Percentiles rank a stretch among this genome's conserved stretches.
Conservation (phyloP, 179 eudicot genomes). For the Camellia oleifera region DNA sequence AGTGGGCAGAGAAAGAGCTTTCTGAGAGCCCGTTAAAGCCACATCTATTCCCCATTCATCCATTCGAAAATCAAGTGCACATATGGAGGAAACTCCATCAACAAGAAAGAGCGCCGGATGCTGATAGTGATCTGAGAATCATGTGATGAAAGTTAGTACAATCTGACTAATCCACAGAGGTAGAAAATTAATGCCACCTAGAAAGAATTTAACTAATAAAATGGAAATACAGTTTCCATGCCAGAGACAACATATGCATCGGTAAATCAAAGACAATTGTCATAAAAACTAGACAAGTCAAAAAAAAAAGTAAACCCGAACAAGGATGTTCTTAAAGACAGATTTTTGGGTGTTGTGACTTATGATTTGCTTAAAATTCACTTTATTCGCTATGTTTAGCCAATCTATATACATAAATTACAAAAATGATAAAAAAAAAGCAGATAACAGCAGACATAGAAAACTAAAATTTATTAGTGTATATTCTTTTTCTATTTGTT, state of each 20-base stretch:
- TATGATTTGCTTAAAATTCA: background rate
- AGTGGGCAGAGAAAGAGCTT: constrained; percentile 96
- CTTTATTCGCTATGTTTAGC: background rate
- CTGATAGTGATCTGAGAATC: constrained; percentile 75
- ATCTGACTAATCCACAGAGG: background rate
- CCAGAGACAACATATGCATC: background rate
- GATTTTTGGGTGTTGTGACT: background rate
- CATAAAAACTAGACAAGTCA: too few species aligned
- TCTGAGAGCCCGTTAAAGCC: constrained; percentile 98
- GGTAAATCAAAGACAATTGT: background rate
- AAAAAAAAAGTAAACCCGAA: background rate
- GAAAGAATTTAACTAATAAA: background rate
- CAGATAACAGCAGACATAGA: background rate
- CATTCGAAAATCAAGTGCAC: constrained; percentile 97
- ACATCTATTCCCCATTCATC: constrained; percentile 99
- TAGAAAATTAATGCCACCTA: background rate
- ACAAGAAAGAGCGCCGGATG: constrained; percentile 95
- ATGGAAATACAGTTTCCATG: background rate
- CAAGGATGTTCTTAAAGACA: background rate
- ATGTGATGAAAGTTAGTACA: background rate
- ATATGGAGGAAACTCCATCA: constrained; percentile 96
- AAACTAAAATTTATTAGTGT: background rate
- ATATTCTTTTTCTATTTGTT: too few species aligned
- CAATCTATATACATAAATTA: background rate
- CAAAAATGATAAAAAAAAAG: background rate